A percentile compares a stretch with the other conserved stretches of the same genome.
Evolutionary conservation across 108 stramenopile genomes (phyloP).

Genomic region (Cylindrotheca closterium): DNA sequence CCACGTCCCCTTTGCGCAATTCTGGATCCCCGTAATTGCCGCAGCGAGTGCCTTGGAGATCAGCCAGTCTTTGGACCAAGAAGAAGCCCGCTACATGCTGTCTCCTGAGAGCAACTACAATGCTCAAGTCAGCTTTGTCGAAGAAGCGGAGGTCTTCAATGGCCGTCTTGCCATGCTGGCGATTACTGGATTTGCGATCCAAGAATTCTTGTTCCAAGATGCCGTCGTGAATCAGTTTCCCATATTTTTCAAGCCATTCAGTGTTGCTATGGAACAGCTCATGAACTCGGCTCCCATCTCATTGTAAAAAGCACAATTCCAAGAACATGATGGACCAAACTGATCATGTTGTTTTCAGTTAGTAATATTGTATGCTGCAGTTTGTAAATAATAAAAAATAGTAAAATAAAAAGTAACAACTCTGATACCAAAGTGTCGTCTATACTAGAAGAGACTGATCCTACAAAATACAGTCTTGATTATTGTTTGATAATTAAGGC

Average conservation of each 20-base stretch:
- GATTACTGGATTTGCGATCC: conserved; percentile 64
- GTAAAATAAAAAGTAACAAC: no score
- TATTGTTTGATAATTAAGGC: no score
- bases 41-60: conserved; percentile 30
- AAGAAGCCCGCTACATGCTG: conserved; percentile 51
- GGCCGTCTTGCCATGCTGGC: conserved; percentile 83
- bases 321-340: no score
- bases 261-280: conserved; percentile 15
- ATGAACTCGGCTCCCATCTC: background rate
- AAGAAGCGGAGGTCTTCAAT: conserved; percentile 67
- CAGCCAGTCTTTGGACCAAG: background rate
- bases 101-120: conserved; percentile 63
- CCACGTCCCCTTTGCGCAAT: conserved; percentile 46
- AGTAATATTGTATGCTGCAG: no score
- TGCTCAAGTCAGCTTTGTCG: conserved; percentile 23
- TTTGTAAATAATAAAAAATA: no score
- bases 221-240: conserved; percentile 64
- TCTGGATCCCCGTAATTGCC: conserved; percentile 51
- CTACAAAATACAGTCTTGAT: no score
- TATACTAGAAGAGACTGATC: no score
- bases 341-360: no score
- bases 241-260: conserved; percentile 58
- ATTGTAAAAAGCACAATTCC: background rate
- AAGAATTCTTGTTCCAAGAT: conserved; percentile 48
- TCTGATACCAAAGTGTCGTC: no score